phyloP scores from a whole-genome alignment of 202 grass and related monocot species.

The Digitaria exilis region DNA sequence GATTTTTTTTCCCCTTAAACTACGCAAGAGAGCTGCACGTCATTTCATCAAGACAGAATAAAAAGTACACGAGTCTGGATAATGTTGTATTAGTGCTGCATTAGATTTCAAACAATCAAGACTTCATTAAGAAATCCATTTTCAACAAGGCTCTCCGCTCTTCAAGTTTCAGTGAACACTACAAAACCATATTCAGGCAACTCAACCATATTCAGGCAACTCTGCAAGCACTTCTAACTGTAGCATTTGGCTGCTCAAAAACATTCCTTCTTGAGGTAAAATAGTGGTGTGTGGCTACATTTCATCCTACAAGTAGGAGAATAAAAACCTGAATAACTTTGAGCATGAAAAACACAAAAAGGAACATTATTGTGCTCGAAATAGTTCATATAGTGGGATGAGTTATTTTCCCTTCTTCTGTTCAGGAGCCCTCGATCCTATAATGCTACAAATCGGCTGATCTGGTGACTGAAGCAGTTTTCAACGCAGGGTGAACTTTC shows the following conservation, averaged over 20 bases:
- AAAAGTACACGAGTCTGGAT: too few relatives aligned
- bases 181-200: background rate
- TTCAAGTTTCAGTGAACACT: slow-evolving; percentile 9
- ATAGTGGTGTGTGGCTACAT: slow-evolving; percentile 29
- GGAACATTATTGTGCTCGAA: slow-evolving; percentile 38
- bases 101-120: background rate
- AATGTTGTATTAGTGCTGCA: background rate
- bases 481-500: slow-evolving; percentile 77
- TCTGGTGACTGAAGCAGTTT: slow-evolving; percentile 72
- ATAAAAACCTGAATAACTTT: slow-evolving; percentile 39
- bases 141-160: background rate
- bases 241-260: slow-evolving; percentile 31
- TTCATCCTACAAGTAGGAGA: slow-evolving; percentile 8
- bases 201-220: too few relatives aligned
- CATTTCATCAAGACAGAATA: too few relatives aligned
- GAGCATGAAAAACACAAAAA: slow-evolving; percentile 32
- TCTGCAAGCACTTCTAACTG: background rate
- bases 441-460: slow-evolving; percentile 84
- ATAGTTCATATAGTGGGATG: background rate
- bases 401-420: slow-evolving; percentile 78
- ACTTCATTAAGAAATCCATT: background rate
- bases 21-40: too few relatives aligned
- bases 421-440: slow-evolving; percentile 75
- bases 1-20: background rate
- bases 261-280: slow-evolving; percentile 25